Evolutionary conservation across 176 grass and related monocot species (phyloP), one percentile per base, ranked within the genome.

Genomic region (Luzula sylvatica): DNA sequence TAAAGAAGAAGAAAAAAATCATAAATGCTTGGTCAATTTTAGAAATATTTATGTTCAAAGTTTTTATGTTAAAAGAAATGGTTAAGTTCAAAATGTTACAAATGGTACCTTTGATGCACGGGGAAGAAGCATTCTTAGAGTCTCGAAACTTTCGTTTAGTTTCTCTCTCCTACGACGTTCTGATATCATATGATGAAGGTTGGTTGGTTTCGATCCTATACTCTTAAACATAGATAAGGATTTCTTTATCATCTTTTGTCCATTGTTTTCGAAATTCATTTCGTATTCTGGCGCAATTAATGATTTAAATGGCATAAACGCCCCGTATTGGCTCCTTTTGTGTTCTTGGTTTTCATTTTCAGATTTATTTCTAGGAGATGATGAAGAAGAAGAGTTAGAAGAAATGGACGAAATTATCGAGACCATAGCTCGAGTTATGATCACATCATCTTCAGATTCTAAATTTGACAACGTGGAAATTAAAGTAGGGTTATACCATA

Each of bases 101-200:
- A n/a, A 52, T 15, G 30, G 8, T 78, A 95, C 92, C 85, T 98
- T 98, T 14, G 92, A 71, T 38, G 74, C 76, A 2, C 74, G 78
- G 0, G 92, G 85, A 19, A 98, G 85, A 16, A 86, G 81, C 46
- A 72, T 74, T 35, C 75, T 72, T 5, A 98, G 85, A 2, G 43
- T 46, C 8, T 75, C 71, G 58, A 98, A 83, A 67, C 81, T 98
- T 26, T 51, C 68, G 38, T 90, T 98, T 44, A 98, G 78, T 66
- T 90, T 98, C 68, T 83, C 92, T 15, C 92, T 48, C 27, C 92
- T 77, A 72, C 71, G 73, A 42, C 92, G 82, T 58, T 98, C 92
- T 1, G 92, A 98, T 48, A 98, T 90, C 71, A 90, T 69, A 68
- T 98, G 92, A 58, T 87, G 71, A 42, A 74, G 50, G 66, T 30